Evolutionary conservation across 108 stramenopile genomes (phyloP), one percentile per base, ranked within the genome.

Genomic region (Phaeodactylum tricornutum): DNA sequence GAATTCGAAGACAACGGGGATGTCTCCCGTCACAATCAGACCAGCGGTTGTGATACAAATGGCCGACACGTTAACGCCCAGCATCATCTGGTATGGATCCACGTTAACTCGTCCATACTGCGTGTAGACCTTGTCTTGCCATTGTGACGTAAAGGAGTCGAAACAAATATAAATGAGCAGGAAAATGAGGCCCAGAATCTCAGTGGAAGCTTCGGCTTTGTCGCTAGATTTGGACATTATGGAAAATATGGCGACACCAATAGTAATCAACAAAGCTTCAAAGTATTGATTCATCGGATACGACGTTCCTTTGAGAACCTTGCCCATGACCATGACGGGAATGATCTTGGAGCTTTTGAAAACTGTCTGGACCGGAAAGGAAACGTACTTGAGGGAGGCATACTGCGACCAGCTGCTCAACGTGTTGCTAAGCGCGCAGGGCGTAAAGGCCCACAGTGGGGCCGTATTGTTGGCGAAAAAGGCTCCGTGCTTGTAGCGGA

Each of bases 261-360:
- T 29, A 3, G 92, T 96, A 41, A 99, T 96, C 3, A 89, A 22
- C 2, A 87, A 53, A 1, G 97, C 97, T 48, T 95, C 95, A 12
- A 72, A 36, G 67, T 96, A 98, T 39, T 98, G 92, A 12, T 57
- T 55, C 28, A 62, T 26, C 1, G 94, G 93, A 55, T 98, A 98
- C 41, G 40, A 58, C 50, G 88, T 91, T 31, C 86, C 85, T 64
- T 93, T 88, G 38, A 96, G 67, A 34, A 71, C 32, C 29, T 59
- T 63, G 20, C 97, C 97, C 97, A 99, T 97, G 35, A 98, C 63
- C 98, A 99, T 99, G 61, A 99, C 96, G 4, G 98, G 98, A 16
- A 97, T 96, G 40, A 99, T 88, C 81, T 99, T 99, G 58, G 85
- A 93, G 30, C 74, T 72, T 64, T 99, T 99, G 70, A 94, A 91